Evolutionary conservation across 1,139 yeast genomes (phyloP).

Genomic region (Williopsis jadinii): DNA sequence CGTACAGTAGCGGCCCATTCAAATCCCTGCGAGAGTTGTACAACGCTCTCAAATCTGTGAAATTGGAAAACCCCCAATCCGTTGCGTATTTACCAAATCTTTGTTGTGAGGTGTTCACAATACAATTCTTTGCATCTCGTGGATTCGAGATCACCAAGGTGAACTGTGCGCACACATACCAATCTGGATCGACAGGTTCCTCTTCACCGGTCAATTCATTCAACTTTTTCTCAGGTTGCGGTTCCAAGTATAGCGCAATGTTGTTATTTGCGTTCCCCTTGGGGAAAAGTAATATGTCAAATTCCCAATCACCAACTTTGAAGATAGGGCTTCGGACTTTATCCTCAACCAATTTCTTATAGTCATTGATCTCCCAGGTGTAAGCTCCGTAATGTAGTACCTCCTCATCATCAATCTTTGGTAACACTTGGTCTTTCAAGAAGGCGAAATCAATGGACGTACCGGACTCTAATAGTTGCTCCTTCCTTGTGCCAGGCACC

Average conservation of each 20-base stretch:
- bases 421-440: slow-evolving; percentile 24
- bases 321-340: slow-evolving; percentile 44
- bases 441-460: slow-evolving; percentile 12
- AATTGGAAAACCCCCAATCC: slow-evolving; percentile 94
- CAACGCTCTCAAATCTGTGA: slow-evolving; percentile 53
- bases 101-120: slow-evolving; percentile 68
- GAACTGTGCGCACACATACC: slow-evolving; percentile 91
- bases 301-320: slow-evolving; percentile 60
- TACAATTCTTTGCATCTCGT: slow-evolving; percentile 50
- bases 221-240: slow-evolving; percentile 23
- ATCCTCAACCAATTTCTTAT: slow-evolving; percentile 45
- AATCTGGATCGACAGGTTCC: slow-evolving; percentile 37
- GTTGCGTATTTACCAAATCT: slow-evolving; percentile 70
- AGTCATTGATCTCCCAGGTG: slow-evolving; percentile 75
- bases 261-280: slow-evolving; percentile 51
- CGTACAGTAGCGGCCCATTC: slow-evolving; percentile 37
- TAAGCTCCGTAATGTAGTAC: slow-evolving; percentile 29
- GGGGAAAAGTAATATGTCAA: slow-evolving; percentile 76
- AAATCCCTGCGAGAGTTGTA: slow-evolving; percentile 24
- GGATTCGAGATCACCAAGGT: slow-evolving; percentile 86
- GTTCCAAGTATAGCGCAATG: slow-evolving; percentile 58
- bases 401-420: slow-evolving; percentile 31
- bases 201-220: slow-evolving; percentile 27
- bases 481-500: neutral
- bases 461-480: neutral